phyloP scores from a whole-genome alignment of 1,284 basidiomycete species.

The Boletus mariae region DNA sequence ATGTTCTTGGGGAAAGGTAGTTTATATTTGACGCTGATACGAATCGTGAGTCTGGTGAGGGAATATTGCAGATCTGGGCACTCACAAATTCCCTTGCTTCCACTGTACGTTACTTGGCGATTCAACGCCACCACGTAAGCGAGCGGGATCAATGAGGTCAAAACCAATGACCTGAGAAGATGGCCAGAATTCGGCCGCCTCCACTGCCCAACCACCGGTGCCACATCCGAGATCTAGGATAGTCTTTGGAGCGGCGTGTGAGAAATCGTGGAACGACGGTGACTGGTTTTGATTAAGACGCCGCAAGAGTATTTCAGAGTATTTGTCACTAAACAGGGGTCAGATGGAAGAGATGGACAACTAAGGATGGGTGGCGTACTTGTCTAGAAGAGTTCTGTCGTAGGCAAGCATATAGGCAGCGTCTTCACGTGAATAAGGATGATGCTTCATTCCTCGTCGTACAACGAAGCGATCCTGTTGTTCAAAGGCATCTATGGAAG shows the following conservation, averaged over 20 bases:
- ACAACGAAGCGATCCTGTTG: constrained; percentile 37
- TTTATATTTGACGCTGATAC: constrained; percentile 46
- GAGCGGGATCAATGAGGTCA: constrained; percentile 57
- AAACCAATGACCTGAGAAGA: constrained; percentile 55
- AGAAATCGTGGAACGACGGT: constrained; percentile 58
- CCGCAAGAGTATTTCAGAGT: constrained; percentile 49
- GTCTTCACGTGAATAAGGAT: constrained; percentile 47
- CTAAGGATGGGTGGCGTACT: constrained; percentile 38
- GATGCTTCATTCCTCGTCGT: constrained; percentile 46
- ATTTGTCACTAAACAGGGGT: constrained; percentile 47
- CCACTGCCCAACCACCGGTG: constrained; percentile 57
- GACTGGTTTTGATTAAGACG: constrained; percentile 46
- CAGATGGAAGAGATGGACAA: constrained; percentile 8
- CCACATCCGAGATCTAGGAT: constrained; percentile 74
- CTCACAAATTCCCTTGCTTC: constrained; percentile 65
- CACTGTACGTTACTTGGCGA: constrained; percentile 50
- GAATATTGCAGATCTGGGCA: constrained; percentile 6
- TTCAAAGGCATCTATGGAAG: constrained; percentile 24
- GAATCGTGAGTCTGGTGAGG: constrained; percentile 7
- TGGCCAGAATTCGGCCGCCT: constrained; percentile 60
- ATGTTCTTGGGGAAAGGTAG: constrained; percentile 57
- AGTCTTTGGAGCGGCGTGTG: constrained; percentile 46
- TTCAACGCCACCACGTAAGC: constrained; percentile 27
- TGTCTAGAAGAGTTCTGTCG: constrained; percentile 52
- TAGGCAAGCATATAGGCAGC: constrained; percentile 66